Percentiles rank a stretch among this genome's conserved stretches.
These are phyloP conservation scores for Microcera coccophila DNA, from an alignment of 2,329 filamentous ascomycete species.

Conservation along the genomic window DNA sequence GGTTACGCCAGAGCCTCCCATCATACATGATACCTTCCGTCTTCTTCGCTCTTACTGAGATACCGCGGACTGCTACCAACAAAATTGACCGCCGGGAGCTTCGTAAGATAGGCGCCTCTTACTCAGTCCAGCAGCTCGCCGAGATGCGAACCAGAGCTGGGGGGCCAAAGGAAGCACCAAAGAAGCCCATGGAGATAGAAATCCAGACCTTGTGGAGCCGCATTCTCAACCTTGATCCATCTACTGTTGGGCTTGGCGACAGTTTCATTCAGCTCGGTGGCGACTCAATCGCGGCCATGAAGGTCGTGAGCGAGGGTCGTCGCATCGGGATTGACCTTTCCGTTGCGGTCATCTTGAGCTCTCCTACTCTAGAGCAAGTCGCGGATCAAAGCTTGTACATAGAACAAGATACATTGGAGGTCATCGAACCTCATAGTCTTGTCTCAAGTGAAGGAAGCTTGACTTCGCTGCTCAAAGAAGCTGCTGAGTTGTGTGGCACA, in stretches of 20 bases:
- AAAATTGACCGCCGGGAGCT: constrained; percentile 14
- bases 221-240: constrained; percentile 10
- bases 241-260: constrained; percentile 28
- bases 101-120: background rate
- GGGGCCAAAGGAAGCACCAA: background rate
- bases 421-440: too few species aligned
- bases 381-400: too few species aligned
- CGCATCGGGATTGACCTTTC: constrained; percentile 3
- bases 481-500: background rate
- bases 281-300: constrained; percentile 25
- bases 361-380: background rate
- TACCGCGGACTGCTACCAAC: constrained; percentile 11
- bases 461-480: background rate
- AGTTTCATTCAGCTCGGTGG: constrained; percentile 28
- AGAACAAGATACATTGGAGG: too few species aligned
- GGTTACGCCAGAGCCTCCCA: too few species aligned
- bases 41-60: too few species aligned
- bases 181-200: background rate
- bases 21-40: too few species aligned
- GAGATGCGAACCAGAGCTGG: background rate
- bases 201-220: constrained; percentile 11
- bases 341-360: constrained; percentile 9
- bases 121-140: background rate
- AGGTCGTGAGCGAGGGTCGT: constrained; percentile 13
- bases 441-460: too few species aligned